Evolutionary conservation across 805 yeast species (phyloP).

Genomic region (Brettanomyces sp.): DNA sequence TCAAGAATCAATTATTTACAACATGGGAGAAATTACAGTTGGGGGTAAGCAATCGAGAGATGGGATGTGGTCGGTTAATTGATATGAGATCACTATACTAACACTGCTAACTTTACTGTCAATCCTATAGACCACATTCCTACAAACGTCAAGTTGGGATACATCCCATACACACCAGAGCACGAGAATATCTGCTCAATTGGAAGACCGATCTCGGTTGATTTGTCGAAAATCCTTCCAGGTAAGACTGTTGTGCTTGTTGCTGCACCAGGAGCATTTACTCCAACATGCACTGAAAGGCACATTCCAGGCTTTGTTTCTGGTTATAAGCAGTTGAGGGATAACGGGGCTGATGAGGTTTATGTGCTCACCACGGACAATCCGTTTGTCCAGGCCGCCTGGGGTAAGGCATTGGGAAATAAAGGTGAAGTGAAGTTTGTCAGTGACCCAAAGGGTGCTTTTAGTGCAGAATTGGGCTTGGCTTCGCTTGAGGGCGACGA

Average conservation of each 20-base stretch:
- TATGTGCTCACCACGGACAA: slow-evolving; percentile 32
- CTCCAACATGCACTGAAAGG: slow-evolving; percentile 37
- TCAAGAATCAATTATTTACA: neutral
- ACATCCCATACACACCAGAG: slow-evolving; percentile 32
- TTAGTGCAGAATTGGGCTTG: slow-evolving; percentile 53
- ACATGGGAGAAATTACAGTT: neutral
- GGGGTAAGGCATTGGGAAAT: slow-evolving; percentile 40
- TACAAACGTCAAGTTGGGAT: slow-evolving; percentile 26
- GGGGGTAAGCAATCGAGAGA: neutral
- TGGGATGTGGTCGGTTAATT: too few species aligned
- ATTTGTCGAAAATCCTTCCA: slow-evolving; percentile 26
- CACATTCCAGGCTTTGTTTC: slow-evolving; percentile 33
- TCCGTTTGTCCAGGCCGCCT: slow-evolving; percentile 33
- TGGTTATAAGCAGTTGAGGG: slow-evolving; percentile 25
- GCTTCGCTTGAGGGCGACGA: slow-evolving; percentile 21
- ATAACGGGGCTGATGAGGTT: slow-evolving; percentile 30
- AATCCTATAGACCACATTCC: slow-evolving; percentile 17
- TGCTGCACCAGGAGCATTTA: slow-evolving; percentile 43
- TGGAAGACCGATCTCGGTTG: slow-evolving; percentile 28
- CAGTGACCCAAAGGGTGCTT: slow-evolving; percentile 52
- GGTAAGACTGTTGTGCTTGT: slow-evolving; percentile 33
- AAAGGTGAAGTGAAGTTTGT: slow-evolving; percentile 32
- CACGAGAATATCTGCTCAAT: slow-evolving; percentile 30
- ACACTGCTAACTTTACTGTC: slow-evolving; percentile 3
- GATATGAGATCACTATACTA: too few species aligned